These are phyloP conservation scores for Strigomonas galati DNA, from an alignment of 208 protist genomes.

Conservation along the genomic window DNA sequence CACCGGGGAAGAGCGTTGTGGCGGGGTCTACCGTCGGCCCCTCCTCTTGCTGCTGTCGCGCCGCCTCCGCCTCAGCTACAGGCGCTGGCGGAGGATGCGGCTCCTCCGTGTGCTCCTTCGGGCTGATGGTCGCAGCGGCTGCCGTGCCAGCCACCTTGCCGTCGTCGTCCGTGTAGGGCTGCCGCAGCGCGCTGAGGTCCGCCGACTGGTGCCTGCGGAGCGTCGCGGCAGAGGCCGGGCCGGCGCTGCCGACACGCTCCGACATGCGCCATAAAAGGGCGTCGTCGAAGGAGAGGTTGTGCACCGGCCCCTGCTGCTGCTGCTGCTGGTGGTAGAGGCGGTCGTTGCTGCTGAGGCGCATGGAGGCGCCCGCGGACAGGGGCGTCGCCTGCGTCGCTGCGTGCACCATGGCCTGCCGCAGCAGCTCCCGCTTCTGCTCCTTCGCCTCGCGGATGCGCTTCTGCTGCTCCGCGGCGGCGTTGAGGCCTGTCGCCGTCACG, in stretches of 20 bases:
- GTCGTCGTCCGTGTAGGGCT: not conserved
- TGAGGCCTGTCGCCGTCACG: constrained; percentile 72
- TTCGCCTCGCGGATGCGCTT: constrained; percentile 48
- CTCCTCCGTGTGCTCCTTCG: not conserved
- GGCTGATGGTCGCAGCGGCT: no score
- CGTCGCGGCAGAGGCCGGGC: not conserved
- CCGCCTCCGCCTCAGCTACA: no score
- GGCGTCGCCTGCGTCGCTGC: constrained; percentile 18
- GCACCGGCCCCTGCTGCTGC: constrained; percentile 2
- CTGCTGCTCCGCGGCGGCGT: constrained; percentile 62
- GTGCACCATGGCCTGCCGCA: constrained; percentile 28
- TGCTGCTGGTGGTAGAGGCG: not conserved
- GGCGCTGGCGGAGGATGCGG: no score
- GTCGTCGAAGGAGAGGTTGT: constrained; percentile 1
- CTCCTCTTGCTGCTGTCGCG: no score
- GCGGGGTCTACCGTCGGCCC: not conserved
- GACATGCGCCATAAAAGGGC: not conserved
- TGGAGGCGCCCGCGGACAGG: not conserved
- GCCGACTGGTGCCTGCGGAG: not conserved
- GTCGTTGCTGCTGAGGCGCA: not conserved
- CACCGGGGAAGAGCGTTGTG: not conserved
- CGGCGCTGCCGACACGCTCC: not conserved
- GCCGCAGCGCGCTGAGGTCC: not conserved
- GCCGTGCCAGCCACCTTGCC: not conserved
- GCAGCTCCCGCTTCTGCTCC: constrained; percentile 30